Base-by-base conservation (phyloP, 2,329 filamentous ascomycete species). In the Aspergillus eucalypticola region DNA sequence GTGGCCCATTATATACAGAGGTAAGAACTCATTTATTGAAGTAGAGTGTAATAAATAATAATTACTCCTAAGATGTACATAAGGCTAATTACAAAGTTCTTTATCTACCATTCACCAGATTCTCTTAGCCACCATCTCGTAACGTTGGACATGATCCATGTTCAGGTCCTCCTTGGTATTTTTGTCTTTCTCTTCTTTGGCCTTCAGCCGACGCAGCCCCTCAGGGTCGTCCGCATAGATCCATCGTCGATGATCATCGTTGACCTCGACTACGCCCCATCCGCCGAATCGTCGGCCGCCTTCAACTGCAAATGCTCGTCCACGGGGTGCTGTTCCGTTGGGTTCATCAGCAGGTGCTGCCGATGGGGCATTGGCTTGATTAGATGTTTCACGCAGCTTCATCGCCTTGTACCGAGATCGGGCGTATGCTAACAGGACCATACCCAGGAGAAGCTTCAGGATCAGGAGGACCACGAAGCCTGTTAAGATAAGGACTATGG, bases 121-220 rank as follows among this genome's bases (percentile, higher is more conserved):
- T 73, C 95, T 85, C 83, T 97, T 98, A 0, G 92, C 91, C 68
- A 92, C 89, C 95, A 98, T 97, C 73, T 92, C 92, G 79, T 97
- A 99, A 69, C 95, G 84, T 67, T 83, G 86, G 64, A 87, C 91
- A 73, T 79, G 86, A 70, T 83, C 90, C 76, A 86, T 86, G 73
- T 85, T 86, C 83, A 58, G 76, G 74, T 62, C 69, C 87, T 73
- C 78, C 85, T 74, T 80, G 60, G 74, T 78, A 23, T 82, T 83
- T 66, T 84, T 87, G 64, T 86, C 85, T 62, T 84, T 85, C 6
- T 83, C 84, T 67, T 85, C 81, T 70, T 86, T 85, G 62, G 88
- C 87, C 64, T 87, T 86, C 54, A 84, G 71, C 60, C 88, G 86
- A 62, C 82, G 82, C 68, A 89, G 71, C 0, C 87, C 90, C 42